Percentiles rank a stretch among this genome's conserved stretches.
Conservation (phyloP, 208 protist genomes). For the Leishmania aethiopica region DNA sequence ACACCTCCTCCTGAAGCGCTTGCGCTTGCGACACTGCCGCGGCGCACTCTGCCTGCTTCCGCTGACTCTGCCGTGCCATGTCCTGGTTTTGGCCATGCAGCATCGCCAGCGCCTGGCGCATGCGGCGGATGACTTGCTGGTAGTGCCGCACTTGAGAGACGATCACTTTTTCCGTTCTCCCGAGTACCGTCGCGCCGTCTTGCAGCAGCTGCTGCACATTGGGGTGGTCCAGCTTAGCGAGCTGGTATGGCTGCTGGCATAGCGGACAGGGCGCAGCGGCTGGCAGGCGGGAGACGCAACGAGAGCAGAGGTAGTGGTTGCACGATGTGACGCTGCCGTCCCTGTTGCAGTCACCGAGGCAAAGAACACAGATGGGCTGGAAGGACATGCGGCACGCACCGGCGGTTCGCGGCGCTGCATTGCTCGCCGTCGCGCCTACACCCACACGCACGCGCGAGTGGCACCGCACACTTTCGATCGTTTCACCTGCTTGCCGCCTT, state of each 20-base stretch:
- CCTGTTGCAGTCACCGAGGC: slow-evolving; percentile 72
- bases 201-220: slow-evolving; percentile 52
- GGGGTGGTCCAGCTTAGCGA: slow-evolving; percentile 5
- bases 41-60: slow-evolving; percentile 5
- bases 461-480: neutral
- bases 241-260: slow-evolving; percentile 58
- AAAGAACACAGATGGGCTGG: slow-evolving; percentile 83
- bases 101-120: slow-evolving; percentile 65
- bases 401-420: neutral
- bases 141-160: slow-evolving; percentile 67
- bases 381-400: slow-evolving; percentile 52
- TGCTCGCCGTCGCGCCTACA: neutral
- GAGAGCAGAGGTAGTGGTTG: slow-evolving; percentile 86
- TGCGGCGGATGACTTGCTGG: slow-evolving; percentile 53
- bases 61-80: slow-evolving; percentile 26
- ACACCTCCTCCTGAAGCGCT: slow-evolving; percentile 18
- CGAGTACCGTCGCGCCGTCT: slow-evolving; percentile 41
- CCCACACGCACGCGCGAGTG: neutral
- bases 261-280: slow-evolving; percentile 56
- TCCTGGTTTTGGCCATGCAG: slow-evolving; percentile 61
- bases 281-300: slow-evolving; percentile 62
- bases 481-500: neutral
- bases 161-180: slow-evolving; percentile 35
- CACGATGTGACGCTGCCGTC: slow-evolving; percentile 75
- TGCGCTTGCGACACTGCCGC: slow-evolving; percentile 8